phyloP scores from a whole-genome alignment of 2,329 filamentous ascomycete species.

The Huntiella bhutanensis region DNA sequence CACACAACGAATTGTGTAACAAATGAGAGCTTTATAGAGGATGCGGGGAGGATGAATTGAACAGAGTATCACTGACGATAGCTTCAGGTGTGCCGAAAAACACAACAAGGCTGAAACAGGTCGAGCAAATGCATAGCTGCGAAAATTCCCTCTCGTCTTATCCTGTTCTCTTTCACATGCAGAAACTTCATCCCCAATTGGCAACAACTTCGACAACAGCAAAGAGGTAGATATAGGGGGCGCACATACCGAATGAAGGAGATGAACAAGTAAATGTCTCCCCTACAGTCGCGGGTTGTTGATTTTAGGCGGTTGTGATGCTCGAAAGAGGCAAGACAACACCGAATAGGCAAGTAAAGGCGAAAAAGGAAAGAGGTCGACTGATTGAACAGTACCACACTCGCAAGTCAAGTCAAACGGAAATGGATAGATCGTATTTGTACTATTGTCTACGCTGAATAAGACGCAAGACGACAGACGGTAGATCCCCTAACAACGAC shows the following conservation, averaged over 20 bases:
- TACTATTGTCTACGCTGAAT: constrained; percentile 11
- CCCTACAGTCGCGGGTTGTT: constrained; percentile 31
- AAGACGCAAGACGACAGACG: constrained; percentile 11
- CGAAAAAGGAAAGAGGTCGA: background rate
- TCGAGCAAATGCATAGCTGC: too few relatives aligned
- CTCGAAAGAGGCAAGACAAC: background rate
- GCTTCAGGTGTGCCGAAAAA: background rate
- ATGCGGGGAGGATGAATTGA: background rate
- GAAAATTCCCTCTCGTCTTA: too few relatives aligned
- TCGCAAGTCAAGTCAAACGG: constrained; percentile 12
- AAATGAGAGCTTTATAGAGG: background rate
- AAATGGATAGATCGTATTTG: constrained; percentile 11
- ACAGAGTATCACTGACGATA: background rate
- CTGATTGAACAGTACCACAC: constrained; percentile 6
- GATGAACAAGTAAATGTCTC: constrained; percentile 99
- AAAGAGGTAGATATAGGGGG: constrained; percentile 16
- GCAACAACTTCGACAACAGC: background rate
- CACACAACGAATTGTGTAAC: background rate
- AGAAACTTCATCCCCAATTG: background rate
- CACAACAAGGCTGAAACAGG: too few relatives aligned
- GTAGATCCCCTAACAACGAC: constrained; percentile 10
- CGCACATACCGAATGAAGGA: constrained; percentile 50
- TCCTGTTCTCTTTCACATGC: too few relatives aligned
- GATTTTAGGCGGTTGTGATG: background rate
- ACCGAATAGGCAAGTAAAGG: background rate